phyloP scores from a whole-genome alignment of 495 filamentous ascomycete species.

The Neurospora sp. region DNA sequence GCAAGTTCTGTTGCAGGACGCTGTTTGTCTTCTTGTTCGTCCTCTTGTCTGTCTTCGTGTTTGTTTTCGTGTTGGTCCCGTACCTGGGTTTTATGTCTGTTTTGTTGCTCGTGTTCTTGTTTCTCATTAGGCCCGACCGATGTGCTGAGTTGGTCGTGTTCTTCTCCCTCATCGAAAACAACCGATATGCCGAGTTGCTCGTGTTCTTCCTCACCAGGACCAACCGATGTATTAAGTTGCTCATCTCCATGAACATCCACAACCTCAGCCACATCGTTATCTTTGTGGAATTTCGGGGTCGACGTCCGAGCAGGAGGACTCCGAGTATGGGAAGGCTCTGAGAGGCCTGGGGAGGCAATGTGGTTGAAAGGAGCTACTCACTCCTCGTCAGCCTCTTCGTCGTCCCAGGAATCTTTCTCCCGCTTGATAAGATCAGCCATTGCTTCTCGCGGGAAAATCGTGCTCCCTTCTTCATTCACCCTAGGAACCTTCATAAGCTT shows the following conservation, averaged over 20 bases:
- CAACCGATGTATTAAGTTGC: background rate
- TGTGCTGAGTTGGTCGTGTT: background rate
- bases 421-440: constrained; percentile 48
- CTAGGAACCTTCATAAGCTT: constrained; percentile 37
- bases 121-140: background rate
- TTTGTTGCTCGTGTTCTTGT: background rate
- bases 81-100: background rate
- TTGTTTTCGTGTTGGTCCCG: background rate
- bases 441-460: constrained; percentile 51
- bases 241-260: background rate
- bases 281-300: background rate
- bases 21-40: background rate
- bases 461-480: constrained; percentile 27
- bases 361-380: background rate
- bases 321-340: background rate
- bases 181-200: background rate
- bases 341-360: background rate
- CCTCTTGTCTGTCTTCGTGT: background rate
- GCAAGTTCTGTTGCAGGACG: background rate
- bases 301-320: background rate
- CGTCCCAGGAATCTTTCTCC: constrained; percentile 69
- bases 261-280: background rate
- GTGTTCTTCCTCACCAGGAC: background rate
- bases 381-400: constrained; percentile 52
- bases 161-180: too few species aligned